Conservation (phyloP, 306 rosid species). For the Psophocarpus tetragonolobus region DNA sequence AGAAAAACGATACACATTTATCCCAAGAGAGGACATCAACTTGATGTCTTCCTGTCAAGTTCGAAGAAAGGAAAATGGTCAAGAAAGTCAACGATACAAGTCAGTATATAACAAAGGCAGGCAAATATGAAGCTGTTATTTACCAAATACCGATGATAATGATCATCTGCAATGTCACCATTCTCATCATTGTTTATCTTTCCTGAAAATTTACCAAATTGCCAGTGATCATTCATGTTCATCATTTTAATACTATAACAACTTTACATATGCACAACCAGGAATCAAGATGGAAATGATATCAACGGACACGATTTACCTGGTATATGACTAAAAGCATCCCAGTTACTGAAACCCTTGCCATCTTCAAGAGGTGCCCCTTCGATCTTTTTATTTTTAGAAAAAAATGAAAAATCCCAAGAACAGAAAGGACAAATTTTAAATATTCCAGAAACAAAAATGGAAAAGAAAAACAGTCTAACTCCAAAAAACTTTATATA, state of each 20-base stretch:
- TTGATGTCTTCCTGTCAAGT: slow-evolving; percentile 57
- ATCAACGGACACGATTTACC: slow-evolving; percentile 33
- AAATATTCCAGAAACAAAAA: neutral
- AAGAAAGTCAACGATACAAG: neutral
- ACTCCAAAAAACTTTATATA: neutral
- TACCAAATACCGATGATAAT: slow-evolving; percentile 67
- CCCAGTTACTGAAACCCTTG: slow-evolving; percentile 61
- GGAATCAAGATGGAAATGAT: neutral
- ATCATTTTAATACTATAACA: neutral
- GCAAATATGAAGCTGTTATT: neutral
- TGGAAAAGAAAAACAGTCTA: neutral
- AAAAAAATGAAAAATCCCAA: neutral
- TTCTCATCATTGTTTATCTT: slow-evolving; percentile 44
- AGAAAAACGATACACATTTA: slow-evolving; percentile 64
- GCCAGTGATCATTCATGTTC: neutral
- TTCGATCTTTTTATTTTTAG: slow-evolving; percentile 41
- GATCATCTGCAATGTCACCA: slow-evolving; percentile 63
- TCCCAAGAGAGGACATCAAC: slow-evolving; percentile 55
- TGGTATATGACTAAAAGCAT: slow-evolving; percentile 52
- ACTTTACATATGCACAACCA: neutral
- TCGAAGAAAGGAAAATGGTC: neutral
- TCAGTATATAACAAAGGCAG: neutral
- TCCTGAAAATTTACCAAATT: slow-evolving; percentile 44
- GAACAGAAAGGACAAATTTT: neutral
- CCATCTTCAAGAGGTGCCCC: slow-evolving; percentile 70